Base-by-base conservation (phyloP, 176 grass and related monocot genomes). In the Eleusine indica region DNA sequence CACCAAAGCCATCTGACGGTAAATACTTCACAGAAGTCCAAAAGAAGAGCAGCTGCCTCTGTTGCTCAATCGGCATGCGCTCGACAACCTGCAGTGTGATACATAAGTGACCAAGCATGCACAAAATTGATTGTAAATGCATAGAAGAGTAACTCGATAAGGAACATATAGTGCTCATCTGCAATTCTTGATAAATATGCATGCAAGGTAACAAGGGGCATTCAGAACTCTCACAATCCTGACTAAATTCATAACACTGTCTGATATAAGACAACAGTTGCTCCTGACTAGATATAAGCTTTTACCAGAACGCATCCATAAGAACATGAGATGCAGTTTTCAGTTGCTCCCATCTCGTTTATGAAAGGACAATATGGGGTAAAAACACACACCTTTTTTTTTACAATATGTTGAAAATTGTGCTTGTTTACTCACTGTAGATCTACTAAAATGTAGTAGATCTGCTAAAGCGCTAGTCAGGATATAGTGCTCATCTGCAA, bases 21-120 rank as follows among this genome's bases (percentile, higher is more conserved):
- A 99, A 87, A 85, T 91, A 99, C 68, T 88, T 99, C 16, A 99
- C 88, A 39, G 97, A 99, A 21, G 93, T 99, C 97, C 97, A 99
- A 74, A 99, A 99, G 82, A 96, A 99, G 71, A 99, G 83, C 10
- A 98, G 91, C 16, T 83, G 82, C 75, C 97, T 96, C 81, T 91
- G 87, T 77, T 85, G 88, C 79, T 99, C 93, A 2, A 90, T 54
- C 22, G 89, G 54, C 97, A 99, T 96, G 78, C 87, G 78, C 68
- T 96, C 93, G 0, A 99, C 91, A 70, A 88, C 89, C 97, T 99
- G 89, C 41, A 17, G 35, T 21, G 54, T 66, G 44, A 87, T 13
- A 70, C 37, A 75, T 46, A 48, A 83, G 57, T 38, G 80, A 43
- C 58, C 30, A 85, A 85, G 41, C 0, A 29, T 73, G 75, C 15